Evolutionary conservation across 2,329 filamentous ascomycete genomes (phyloP), one percentile per base, ranked within the genome.

Genomic region (Colletotrichum horii): DNA sequence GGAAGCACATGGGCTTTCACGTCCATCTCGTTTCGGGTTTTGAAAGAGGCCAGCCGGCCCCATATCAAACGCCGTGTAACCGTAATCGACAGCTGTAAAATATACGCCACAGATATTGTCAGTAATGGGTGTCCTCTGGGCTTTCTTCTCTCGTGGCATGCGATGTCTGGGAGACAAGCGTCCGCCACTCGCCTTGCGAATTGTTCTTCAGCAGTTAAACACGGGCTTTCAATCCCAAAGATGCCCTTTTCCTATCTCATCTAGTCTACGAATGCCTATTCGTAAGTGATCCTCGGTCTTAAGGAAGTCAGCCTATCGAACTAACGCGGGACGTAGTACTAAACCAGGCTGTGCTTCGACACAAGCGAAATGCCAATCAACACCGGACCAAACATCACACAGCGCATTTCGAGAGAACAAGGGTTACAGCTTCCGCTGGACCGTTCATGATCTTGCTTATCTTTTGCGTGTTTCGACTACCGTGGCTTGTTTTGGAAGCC

Each of bases 41-140:
- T 22, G n/a, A 11, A 22, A 52, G n/a, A 3, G n/a, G 2, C 6
- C 43, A 22, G 12, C n/a, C 6, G n/a, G n/a, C 11, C 1, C 1
- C n/a, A 3, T 52, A 22, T 52, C 43, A 22, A 22, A 22, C 43
- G n/a, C n/a, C 14, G 43, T 52, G 43, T 52, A 22, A 22, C 4
- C 11, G 11, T 22, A 8, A 2, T 52, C n/a, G 0, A 52, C 3
- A 22, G 43, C n/a, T 0, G 0, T 14, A 0, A 22, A 4, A 22
- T 22, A 52, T 52, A 6, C 22, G 11, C n/a, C 11, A 22, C 19
- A 52, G 4, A 14, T 0, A 22, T 22, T 22, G 1, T 52, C 43
- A 52, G n/a, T 52, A 22, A 0, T 52, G 0, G n/a, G 0, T 22
- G 43, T n/a, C 6, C 4, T 52, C n/a, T 52, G 0, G 22, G 1